phyloP scores from a whole-genome alignment of 768 basidiomycete genomes.

The Hortiboletus campestris region DNA sequence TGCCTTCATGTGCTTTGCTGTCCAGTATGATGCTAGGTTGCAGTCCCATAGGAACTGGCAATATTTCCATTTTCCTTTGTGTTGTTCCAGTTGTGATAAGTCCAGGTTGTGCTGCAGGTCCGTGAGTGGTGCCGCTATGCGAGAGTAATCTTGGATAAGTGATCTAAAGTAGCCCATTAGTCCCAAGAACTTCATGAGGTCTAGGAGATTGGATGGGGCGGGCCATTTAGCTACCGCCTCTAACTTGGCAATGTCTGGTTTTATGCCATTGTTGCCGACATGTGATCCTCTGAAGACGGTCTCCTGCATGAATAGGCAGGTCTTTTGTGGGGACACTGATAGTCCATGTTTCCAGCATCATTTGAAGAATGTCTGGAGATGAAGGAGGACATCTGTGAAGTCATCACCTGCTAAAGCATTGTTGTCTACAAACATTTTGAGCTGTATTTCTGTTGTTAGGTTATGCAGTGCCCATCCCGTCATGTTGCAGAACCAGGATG shows the following conservation, averaged over 20 bases:
- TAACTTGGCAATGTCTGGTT: not conserved
- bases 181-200: no score
- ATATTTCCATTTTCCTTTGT: not conserved
- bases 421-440: no score
- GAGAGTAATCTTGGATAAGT: conserved; percentile 8
- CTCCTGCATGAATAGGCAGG: conserved; percentile 6
- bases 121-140: not conserved
- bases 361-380: no score
- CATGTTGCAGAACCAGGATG: no score
- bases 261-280: not conserved
- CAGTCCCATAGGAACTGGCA: not conserved
- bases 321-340: conserved; percentile 1
- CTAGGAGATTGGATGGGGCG: accelerated
- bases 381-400: no score
- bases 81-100: not conserved
- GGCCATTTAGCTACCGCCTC: conserved; percentile 9
- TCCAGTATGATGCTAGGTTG: conserved; percentile 10
- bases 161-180: no score
- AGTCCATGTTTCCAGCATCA: no score
- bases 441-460: no score
- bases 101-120: not conserved
- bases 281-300: no score
- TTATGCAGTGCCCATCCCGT: no score
- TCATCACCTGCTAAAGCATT: no score
- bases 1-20: conserved; percentile 17